Percentiles rank a stretch among this genome's conserved stretches.
These are phyloP conservation scores for Celoporthe dispersa DNA, from an alignment of 2,329 filamentous ascomycete species.

Conservation along the genomic window DNA sequence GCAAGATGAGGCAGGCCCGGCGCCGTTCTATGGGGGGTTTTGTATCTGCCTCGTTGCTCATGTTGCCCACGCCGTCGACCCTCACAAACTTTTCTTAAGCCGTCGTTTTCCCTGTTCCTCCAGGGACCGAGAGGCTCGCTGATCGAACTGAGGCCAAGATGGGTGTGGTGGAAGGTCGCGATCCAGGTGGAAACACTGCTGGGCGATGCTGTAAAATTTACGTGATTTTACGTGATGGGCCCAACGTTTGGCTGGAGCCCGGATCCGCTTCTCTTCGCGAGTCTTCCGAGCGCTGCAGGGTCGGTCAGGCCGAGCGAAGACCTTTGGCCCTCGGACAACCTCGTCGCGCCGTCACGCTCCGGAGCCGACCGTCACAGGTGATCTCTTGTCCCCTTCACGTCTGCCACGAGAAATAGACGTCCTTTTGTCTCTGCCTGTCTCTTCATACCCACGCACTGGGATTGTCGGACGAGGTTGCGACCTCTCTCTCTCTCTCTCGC, in stretches of 20 bases:
- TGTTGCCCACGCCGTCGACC: neutral
- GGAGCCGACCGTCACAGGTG: neutral
- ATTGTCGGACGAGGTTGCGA: neutral
- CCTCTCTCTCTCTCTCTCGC: neutral
- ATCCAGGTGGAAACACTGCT: neutral
- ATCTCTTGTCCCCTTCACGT: neutral
- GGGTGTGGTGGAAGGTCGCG: neutral
- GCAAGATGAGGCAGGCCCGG: neutral
- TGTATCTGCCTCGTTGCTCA: conserved; percentile 1
- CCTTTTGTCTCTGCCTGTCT: neutral
- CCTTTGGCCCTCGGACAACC: neutral
- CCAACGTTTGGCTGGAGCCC: conserved; percentile 3
- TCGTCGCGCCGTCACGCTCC: neutral
- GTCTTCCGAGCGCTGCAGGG: neutral
- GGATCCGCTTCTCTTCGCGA: neutral
- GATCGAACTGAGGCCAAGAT: neutral
- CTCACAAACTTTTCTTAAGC: conserved; percentile 12
- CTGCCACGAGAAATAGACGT: neutral
- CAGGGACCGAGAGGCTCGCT: neutral
- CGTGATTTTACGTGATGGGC: conserved; percentile 7
- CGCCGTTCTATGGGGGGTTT: neutral
- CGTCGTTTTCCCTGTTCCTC: conserved; percentile 3
- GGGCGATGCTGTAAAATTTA: conserved; percentile 8
- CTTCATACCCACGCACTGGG: neutral
- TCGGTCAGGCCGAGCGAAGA: conserved; percentile 3